These are phyloP conservation scores for Diplotaxis tenuifolia DNA, from an alignment of 345 rosid species.

Conservation along the genomic window DNA sequence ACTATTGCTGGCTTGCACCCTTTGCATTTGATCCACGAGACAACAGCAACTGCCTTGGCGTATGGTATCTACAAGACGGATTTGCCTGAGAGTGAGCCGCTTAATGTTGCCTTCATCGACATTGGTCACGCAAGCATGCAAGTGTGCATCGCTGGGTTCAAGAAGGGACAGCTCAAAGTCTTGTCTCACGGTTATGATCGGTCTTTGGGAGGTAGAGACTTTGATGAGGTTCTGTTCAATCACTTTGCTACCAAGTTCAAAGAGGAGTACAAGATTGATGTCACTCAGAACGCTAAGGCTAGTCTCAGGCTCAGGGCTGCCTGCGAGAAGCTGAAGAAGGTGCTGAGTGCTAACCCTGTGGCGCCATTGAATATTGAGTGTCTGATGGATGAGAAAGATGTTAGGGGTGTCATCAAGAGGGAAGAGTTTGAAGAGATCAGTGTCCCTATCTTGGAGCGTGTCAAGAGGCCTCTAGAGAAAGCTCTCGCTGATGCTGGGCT, in stretches of 20 bases:
- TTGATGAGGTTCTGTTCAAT: constrained; percentile 83
- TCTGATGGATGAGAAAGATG: constrained; percentile 97
- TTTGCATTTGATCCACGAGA: constrained; percentile 79
- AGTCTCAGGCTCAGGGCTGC: constrained; percentile 76
- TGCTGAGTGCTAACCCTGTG: constrained; percentile 90
- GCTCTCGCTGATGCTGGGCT: constrained; percentile 87
- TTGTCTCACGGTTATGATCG: constrained; percentile 79
- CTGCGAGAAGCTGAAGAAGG: constrained; percentile 91
- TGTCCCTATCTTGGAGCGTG: constrained; percentile 76
- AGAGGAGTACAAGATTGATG: constrained; percentile 88
- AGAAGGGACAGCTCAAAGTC: constrained; percentile 77
- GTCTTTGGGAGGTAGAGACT: constrained; percentile 92
- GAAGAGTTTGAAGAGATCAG: constrained; percentile 89
- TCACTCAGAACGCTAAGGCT: constrained; percentile 81
- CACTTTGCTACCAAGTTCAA: constrained; percentile 79
- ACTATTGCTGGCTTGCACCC: constrained; percentile 93
- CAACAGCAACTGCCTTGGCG: constrained; percentile 92
- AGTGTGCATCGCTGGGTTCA: constrained; percentile 84
- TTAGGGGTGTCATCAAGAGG: constrained; percentile 77
- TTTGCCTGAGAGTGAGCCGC: constrained; percentile 73
- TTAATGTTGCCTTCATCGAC: constrained; percentile 90
- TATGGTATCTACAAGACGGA: constrained; percentile 98
- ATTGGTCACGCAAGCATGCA: constrained; percentile 94
- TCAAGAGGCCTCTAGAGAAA: constrained; percentile 80
- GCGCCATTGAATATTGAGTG: constrained; percentile 92